These are phyloP conservation scores for Parafenestella ontariensis DNA, from an alignment of 2,329 filamentous ascomycete species.

Conservation along the genomic window DNA sequence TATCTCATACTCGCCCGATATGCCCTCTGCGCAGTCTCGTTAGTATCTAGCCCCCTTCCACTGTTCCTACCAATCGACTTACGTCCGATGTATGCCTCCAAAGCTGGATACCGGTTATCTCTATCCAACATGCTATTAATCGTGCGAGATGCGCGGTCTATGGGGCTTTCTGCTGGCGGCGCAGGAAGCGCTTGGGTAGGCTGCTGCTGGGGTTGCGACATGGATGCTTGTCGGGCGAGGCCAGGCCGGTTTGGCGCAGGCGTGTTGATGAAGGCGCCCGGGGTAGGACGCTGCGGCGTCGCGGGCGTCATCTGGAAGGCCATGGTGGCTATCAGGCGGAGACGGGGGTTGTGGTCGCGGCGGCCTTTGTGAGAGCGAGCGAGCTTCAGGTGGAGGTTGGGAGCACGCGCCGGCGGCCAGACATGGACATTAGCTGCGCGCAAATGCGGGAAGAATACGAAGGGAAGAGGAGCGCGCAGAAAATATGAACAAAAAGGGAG, in stretches of 20 bases:
- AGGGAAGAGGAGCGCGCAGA: conserved; percentile 23
- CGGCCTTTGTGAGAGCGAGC: conserved; percentile 26
- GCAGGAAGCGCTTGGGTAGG: conserved; percentile 31
- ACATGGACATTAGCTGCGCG: conserved; percentile 39
- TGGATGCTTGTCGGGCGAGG: conserved; percentile 33
- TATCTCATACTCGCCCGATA: conserved; percentile 90
- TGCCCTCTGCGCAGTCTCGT: conserved; percentile 69
- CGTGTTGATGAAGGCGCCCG: conserved; percentile 78
- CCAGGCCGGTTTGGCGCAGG: conserved; percentile 61
- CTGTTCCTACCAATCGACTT: conserved; percentile 49
- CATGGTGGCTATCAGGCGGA: conserved; percentile 27
- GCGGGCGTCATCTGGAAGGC: conserved; percentile 40
- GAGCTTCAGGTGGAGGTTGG: conserved; percentile 36
- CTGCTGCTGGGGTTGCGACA: conserved; percentile 34
- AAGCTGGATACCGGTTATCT: conserved; percentile 83
- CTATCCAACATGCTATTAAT: conserved; percentile 79
- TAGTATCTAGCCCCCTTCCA: conserved; percentile 24
- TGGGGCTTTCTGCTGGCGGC: conserved; percentile 59
- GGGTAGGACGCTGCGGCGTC: conserved; percentile 73
- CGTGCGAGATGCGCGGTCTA: conserved; percentile 80
- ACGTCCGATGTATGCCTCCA: conserved; percentile 91
- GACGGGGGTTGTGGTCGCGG: conserved; percentile 21
- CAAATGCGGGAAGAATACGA: conserved; percentile 13
- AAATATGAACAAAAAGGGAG: conserved; percentile 19
- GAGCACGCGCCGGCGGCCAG: conserved; percentile 36